These are phyloP conservation scores for Clitocybe nebularis DNA, from an alignment of 1,284 basidiomycete species.

Conservation along the genomic window DNA sequence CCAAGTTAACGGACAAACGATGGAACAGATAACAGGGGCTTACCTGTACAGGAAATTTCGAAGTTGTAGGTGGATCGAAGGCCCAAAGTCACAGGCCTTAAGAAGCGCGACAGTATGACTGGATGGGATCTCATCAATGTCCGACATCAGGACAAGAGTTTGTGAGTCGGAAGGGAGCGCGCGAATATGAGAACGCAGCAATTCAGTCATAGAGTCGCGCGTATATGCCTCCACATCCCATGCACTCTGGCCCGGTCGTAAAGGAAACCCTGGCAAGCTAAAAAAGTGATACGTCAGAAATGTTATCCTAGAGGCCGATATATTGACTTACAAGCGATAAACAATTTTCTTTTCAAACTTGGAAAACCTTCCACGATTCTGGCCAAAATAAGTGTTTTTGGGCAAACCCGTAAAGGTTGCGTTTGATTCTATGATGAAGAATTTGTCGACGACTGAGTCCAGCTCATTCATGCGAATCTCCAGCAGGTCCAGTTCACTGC, in stretches of 20 bases:
- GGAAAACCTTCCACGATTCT: slow-evolving; percentile 44
- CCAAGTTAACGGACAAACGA: background rate
- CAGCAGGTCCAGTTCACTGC: slow-evolving; percentile 65
- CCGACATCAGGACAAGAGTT: slow-evolving; percentile 59
- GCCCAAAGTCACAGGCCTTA: slow-evolving; percentile 53
- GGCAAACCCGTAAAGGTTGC: slow-evolving; percentile 58
- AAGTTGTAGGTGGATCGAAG: slow-evolving; percentile 59
- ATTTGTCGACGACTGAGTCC: slow-evolving; percentile 54
- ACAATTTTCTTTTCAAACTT: slow-evolving; percentile 53
- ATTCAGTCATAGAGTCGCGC: slow-evolving; percentile 38
- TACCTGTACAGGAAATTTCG: slow-evolving; percentile 63
- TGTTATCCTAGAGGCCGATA: background rate
- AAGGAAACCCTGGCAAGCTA: slow-evolving; percentile 37
- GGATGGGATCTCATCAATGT: slow-evolving; percentile 68
- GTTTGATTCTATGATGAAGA: slow-evolving; percentile 67
- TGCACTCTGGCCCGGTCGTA: slow-evolving; percentile 32
- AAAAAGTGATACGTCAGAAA: background rate
- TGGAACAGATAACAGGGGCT: slow-evolving; percentile 5
- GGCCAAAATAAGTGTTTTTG: slow-evolving; percentile 51
- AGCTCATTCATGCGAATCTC: slow-evolving; percentile 69
- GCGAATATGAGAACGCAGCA: slow-evolving; percentile 35
- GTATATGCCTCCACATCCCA: slow-evolving; percentile 38
- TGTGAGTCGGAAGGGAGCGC: slow-evolving; percentile 27
- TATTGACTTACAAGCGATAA: slow-evolving; percentile 40
- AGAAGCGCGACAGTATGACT: slow-evolving; percentile 53